Base-by-base conservation (phyloP, 208 protist species). In the Crithidia sp. region DNA sequence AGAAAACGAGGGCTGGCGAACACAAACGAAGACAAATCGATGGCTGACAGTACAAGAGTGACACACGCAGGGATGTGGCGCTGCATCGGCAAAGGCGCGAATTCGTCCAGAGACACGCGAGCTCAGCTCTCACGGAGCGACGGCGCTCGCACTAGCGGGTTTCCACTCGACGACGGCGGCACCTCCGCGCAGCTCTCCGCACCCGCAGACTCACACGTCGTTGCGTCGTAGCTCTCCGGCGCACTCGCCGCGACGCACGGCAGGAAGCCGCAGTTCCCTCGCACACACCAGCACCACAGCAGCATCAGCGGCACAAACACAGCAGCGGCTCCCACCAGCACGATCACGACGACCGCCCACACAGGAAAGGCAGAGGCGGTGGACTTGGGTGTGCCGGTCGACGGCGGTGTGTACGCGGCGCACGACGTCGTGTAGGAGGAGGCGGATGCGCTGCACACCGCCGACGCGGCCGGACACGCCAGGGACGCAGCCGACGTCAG, bases 311-410 rank as follows among this genome's bases (percentile, higher is more conserved):
- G 45, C 45, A 49, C 45, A 13, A 49, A 49, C 45, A 49, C 54
- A 28, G 13, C 19, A 39, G 13, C 17, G 5, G 54, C 7, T 40
- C 6, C 54, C 7, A 28, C 19, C 17, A 59, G 17, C 13, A 40
- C 54, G 28, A 59, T 59, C 16, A 59, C 19, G 13, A 59, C 54
- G 54, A 59, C 28, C 7, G 54, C 54, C 54, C 54, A 59, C 19
- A 59, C 54, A 5, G 54, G 54, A 59, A 59, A 41, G 54, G 16
- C 54, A 6, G 4, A 59, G 19, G 16, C 54, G 16, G 13, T 19
- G 5, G 54, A 49, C 45, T 7, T 49, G 9, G 45, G 12, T 13
- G 45, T 13, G 45, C 9, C 12, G 45, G 45, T 14, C 45, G 5
- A 8, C 13, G 54, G 6, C 6, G 54, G 28, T 7, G 28, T 40